Evolutionary conservation across 2,329 filamentous ascomycete species (phyloP).

Genomic region (Exophiala lecanii-corni): DNA sequence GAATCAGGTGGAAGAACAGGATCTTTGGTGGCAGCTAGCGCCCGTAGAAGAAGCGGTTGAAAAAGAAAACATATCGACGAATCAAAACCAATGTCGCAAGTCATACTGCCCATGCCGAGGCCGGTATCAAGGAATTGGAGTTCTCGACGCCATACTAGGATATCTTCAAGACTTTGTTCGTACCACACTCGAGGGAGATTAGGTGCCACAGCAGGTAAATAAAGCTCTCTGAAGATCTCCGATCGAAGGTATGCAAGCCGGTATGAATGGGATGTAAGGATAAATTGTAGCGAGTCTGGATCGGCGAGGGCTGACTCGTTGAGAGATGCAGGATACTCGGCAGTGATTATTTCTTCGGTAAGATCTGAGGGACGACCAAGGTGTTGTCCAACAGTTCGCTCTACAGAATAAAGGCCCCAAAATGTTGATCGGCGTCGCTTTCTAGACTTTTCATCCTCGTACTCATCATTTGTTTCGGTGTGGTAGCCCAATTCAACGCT

Average conservation of each 20-base stretch:
- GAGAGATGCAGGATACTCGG: slow-evolving; percentile 31
- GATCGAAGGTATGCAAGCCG: slow-evolving; percentile 35
- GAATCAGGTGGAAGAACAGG: slow-evolving; percentile 18
- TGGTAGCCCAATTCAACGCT: slow-evolving; percentile 34
- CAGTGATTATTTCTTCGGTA: slow-evolving; percentile 36
- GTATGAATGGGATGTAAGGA: slow-evolving; percentile 33
- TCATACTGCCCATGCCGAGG: slow-evolving; percentile 30
- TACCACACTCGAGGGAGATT: slow-evolving; percentile 28
- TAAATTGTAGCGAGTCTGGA: slow-evolving; percentile 24
- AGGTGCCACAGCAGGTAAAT: slow-evolving; percentile 28
- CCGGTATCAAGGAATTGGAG: slow-evolving; percentile 19
- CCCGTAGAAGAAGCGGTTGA: slow-evolving; percentile 30
- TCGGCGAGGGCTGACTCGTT: slow-evolving; percentile 16
- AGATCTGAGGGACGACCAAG: slow-evolving; percentile 35
- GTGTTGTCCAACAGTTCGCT: slow-evolving; percentile 35
- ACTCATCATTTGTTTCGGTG: slow-evolving; percentile 29
- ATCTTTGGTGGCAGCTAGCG: slow-evolving; percentile 23
- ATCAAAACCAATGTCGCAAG: slow-evolving; percentile 32
- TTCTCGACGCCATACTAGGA: slow-evolving; percentile 26
- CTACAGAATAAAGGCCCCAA: slow-evolving; percentile 36
- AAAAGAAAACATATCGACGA: slow-evolving; percentile 33
- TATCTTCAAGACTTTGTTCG: slow-evolving; percentile 26
- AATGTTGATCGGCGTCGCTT: slow-evolving; percentile 30
- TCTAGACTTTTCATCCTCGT: slow-evolving; percentile 25
- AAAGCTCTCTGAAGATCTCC: slow-evolving; percentile 33